Base-by-base conservation (phyloP, 2,329 filamentous ascomycete genomes). In the Fusarium praegraminearum region DNA sequence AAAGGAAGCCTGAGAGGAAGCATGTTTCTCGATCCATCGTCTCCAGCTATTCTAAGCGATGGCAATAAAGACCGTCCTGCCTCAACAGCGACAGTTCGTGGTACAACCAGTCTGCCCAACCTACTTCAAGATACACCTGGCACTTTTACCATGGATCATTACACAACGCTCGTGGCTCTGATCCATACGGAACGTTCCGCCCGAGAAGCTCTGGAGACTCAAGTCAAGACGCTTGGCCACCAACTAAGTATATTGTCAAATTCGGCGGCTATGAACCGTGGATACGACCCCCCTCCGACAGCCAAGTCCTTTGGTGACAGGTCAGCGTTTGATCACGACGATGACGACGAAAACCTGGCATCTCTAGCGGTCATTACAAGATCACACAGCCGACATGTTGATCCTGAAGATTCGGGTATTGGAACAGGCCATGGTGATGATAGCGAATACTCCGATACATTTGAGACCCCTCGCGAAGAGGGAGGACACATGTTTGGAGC, bases 161-260 rank as follows among this genome's bases (percentile, higher is more conserved):
- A 86, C 64, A 80, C 80, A 9, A 82, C 80, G 3, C 79, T 90
- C 18, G 75, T 85, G 30, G 80, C 83, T 18, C 80, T 90, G 57
- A 80, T 90, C 28, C 82, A 88, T 59, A 81, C 82, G 2, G 89
- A 91, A 74, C 86, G 87, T 28, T 82, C 82, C 1, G 85, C 86
- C 7, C 83, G 89, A 7, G 80, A 84, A 58, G 80, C 83, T 6
- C 82, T 91, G 7, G 89, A 90, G 74, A 78, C 80, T 3, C 83
- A 89, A 60, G 86, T 90, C 33, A 84, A 81, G 58, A 83, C 81
- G 43, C 79, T 91, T 8, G 82, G 81, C 24, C 83, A 84, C 35
- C 83, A 83, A 44, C 69, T 89, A 47, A 83, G 84, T 67, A 76
- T 83, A 12, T 70, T 87, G 47, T 83, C 82, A 54, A 82, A 82